Evolutionary conservation across 2,329 filamentous ascomycete genomes (phyloP).

Genomic region (Colletotrichum brevisporum): DNA sequence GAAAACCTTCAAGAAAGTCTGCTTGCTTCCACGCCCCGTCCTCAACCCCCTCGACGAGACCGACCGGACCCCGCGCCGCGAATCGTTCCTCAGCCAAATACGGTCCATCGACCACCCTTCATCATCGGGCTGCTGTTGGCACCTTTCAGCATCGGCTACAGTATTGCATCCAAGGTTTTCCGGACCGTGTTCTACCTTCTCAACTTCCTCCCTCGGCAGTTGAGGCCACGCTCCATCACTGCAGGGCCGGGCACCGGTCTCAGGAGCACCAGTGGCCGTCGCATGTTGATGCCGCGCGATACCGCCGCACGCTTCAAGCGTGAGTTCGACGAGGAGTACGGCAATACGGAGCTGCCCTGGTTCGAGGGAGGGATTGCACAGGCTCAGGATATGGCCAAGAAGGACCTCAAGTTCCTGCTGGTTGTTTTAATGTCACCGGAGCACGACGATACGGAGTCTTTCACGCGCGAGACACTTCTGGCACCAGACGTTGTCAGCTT

Average conservation of each 20-base stretch:
- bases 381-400: slow-evolving; percentile 90
- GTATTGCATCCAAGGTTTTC: slow-evolving; percentile 77
- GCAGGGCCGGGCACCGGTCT: slow-evolving; percentile 66
- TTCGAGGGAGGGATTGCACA: slow-evolving; percentile 92
- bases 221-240: slow-evolving; percentile 69
- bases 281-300: slow-evolving; percentile 86
- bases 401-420: slow-evolving; percentile 91
- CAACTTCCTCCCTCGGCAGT: slow-evolving; percentile 80
- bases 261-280: slow-evolving; percentile 76
- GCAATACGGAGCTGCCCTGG: slow-evolving; percentile 79
- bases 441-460: slow-evolving; percentile 90
- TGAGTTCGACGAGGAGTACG: slow-evolving; percentile 96
- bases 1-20: slow-evolving; percentile 81
- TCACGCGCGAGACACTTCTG: slow-evolving; percentile 86
- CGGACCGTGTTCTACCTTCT: slow-evolving; percentile 83
- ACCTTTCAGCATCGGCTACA: slow-evolving; percentile 85
- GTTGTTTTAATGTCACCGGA: slow-evolving; percentile 91
- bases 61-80: slow-evolving; percentile 81
- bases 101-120: slow-evolving; percentile 79
- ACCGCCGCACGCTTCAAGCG: slow-evolving; percentile 90
- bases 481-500: slow-evolving; percentile 81
- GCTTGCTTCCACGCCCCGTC: slow-evolving; percentile 48
- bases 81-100: slow-evolving; percentile 83
- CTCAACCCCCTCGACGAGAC: slow-evolving; percentile 40
- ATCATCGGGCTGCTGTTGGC: slow-evolving; percentile 84